Base-by-base conservation (phyloP, 306 rosid genomes). In the Ormosia semicastrata region DNA sequence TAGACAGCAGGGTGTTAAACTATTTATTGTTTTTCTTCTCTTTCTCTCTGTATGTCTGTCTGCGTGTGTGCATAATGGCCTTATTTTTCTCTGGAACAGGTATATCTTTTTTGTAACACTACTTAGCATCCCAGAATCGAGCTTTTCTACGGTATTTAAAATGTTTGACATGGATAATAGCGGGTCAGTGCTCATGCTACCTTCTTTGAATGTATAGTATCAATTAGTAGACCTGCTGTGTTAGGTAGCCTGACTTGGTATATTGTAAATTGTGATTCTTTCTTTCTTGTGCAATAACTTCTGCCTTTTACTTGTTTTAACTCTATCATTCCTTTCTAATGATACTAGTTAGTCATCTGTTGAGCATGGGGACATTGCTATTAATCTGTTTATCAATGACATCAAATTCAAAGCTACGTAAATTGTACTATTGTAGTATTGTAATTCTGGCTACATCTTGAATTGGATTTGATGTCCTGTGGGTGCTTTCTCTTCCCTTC, bases 51-150 rank as follows among this genome's bases (percentile, higher is more conserved):
- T 58, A 4, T 54, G n/a, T 54, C 40, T 58, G n/a, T 58, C 3
- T 54, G n/a, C 44, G 32, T 65, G 59, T 47, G 37, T 17, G 60
- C 36, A 12, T 73, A 64, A 37, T 79, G 69, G 15, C 41, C 58
- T 40, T 13, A 9, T 40, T 36, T 82, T 65, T 77, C 72, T 71
- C 43, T 84, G 59, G 34, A 68, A 67, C 89, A 92, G 97, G 89
- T 92, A 91, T 73, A 90, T 94, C 8, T 91, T 91, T 76, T 86
- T 94, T 67, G 91, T 87, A 82, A 91, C 94, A 6, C 88, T 91
- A n/a, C 91, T 94, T 80, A 84, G 98, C 90, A 90, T 94, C 62
- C 93, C 91, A 77, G 98, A 94, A 82, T 86, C 94, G 52, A 91
- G 90, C 88, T 92, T 90, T 74, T 75, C 66, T 29, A 91, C 85